Percentiles rank a stretch among this genome's conserved stretches.
These are phyloP conservation scores for Pneumocystis canis DNA, from an alignment of 1,139 yeast species.

Conservation along the genomic window DNA sequence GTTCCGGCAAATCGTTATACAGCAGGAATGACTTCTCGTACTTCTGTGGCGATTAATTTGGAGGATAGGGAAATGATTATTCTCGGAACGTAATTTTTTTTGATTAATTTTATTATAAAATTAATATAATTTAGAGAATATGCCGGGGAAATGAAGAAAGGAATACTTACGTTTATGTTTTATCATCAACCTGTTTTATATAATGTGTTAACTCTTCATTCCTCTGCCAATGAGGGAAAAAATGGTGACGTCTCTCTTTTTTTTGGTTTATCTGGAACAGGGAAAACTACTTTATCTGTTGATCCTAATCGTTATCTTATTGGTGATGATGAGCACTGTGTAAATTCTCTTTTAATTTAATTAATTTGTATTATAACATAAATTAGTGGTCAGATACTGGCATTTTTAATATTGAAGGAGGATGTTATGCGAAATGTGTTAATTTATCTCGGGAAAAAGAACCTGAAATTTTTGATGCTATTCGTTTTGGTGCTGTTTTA, in stretches of 20 bases:
- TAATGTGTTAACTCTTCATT: conserved; percentile 83
- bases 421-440: conserved; percentile 96
- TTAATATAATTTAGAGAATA: background rate
- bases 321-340: conserved; percentile 97
- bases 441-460: conserved; percentile 82
- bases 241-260: conserved; percentile 76
- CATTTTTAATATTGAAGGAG: conserved; percentile 98
- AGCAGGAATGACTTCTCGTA: conserved; percentile 92
- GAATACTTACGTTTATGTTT: conserved; percentile 97
- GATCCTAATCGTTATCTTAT: conserved; percentile 88
- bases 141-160: conserved; percentile 79
- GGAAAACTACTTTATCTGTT: conserved; percentile 93
- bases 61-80: conserved; percentile 98
- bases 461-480: conserved; percentile 94
- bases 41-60: conserved; percentile 92
- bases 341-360: background rate
- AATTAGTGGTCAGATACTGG: conserved; percentile 79
- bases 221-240: conserved; percentile 81
- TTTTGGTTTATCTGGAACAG: conserved; percentile 96
- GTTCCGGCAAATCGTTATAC: conserved; percentile 97
- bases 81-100: conserved; percentile 76
- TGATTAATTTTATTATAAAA: conserved; percentile 42
- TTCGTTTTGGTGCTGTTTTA: conserved; percentile 82
- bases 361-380: background rate
- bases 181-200: conserved; percentile 94